phyloP scores from a whole-genome alignment of 2,329 filamentous ascomycete genomes.

The Ramularia endophylla region DNA sequence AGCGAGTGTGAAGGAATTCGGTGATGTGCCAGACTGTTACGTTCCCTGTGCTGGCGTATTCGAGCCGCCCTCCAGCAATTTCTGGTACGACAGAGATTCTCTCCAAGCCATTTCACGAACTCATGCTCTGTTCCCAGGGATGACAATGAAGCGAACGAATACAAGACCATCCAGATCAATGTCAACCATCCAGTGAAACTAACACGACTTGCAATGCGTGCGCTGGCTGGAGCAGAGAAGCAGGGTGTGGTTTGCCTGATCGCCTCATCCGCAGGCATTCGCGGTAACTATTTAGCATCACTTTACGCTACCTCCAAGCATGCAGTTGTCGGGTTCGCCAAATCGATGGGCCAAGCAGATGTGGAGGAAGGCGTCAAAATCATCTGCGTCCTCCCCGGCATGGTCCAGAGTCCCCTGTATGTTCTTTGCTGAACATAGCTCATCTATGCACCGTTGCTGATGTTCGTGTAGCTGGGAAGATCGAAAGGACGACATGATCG shows the following conservation, averaged over 20 bases:
- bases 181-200: conserved; percentile 17
- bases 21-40: conserved; percentile 17
- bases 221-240: conserved; percentile 18
- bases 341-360: conserved; percentile 40
- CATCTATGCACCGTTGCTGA: no score
- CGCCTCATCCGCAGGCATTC: conserved; percentile 13
- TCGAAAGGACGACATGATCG: conserved; percentile 28
- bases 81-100: background rate
- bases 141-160: conserved; percentile 13
- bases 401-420: conserved; percentile 13
- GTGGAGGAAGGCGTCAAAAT: conserved; percentile 37
- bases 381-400: conserved; percentile 32
- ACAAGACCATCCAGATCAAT: conserved; percentile 19
- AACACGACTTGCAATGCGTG: conserved; percentile 17
- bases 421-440: no score
- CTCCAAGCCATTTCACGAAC: no score
- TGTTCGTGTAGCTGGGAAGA: conserved; percentile 25
- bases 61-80: conserved; percentile 17
- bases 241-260: conserved; percentile 17
- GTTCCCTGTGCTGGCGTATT: conserved; percentile 14
- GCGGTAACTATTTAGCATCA: conserved; percentile 17
- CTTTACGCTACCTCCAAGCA: conserved; percentile 36
- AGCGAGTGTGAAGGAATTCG: conserved; percentile 15
- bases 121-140: conserved; percentile 4
- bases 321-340: conserved; percentile 39